Base-by-base conservation (phyloP, 1,284 basidiomycete species). In the Leccinum laetum region DNA sequence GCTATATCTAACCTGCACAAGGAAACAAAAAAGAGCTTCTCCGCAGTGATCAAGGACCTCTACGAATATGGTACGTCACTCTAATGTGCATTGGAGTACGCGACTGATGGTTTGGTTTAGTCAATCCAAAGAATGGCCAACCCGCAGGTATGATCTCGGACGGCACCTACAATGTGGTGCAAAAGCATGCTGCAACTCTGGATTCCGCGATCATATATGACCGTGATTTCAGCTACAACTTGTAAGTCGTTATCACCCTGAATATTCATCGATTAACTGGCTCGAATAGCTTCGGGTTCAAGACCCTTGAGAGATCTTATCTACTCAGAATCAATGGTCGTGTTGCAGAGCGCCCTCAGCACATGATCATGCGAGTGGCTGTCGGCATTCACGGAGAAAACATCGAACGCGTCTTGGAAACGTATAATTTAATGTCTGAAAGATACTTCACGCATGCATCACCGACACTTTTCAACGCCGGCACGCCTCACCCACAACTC, bases 321-420 rank as follows among this genome's bases (percentile, higher is more conserved):
- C 87, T 99, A 8, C 90, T 99, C 60, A 91, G 95, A 67, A 91
- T 99, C 80, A 89, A 98, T 77, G 95, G 95, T 64, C 94, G 94
- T 73, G 94, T 98, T 59, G 97, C 96, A 59, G 98, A 99, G 80
- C 90, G 98, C 61, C 98, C 98, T 39, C 97, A 99, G 76, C 98
- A 99, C 80, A 95, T 99, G 90, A 92, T 99, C 75, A 99, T 99
- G 98, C 96, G 97, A 80, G 98, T 99, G 63, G 94, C 97, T 58
- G 94, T 99, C 60, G 98, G 97, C 65, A 98, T 99, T 69, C 97
- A 99, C 78, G 96, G 96, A 11, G 75, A 82, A 29, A 93, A 99
- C 78, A 87, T 99, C 67, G 95, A 98, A 32, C 90, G 90, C 60
- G 95, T 91, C 61, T 84, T 99, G 69, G 90, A 98, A 82, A 98